Evolutionary conservation across 495 filamentous ascomycete species (phyloP), one percentile per base, ranked within the genome.

Genomic region (Penicillium dipodomyicola): DNA sequence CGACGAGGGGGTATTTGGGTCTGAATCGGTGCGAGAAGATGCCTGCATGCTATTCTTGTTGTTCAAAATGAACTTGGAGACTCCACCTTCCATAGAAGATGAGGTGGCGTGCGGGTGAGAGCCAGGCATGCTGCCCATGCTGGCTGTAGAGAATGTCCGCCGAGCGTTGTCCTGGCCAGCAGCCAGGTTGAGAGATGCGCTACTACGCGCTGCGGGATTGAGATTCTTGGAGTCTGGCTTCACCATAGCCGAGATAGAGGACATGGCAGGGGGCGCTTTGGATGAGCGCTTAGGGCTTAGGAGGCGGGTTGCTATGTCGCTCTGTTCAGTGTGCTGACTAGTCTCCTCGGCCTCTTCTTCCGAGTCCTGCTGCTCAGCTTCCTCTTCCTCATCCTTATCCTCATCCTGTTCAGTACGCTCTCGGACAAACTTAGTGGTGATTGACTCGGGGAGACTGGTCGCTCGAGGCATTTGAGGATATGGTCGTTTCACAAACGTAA

Each of bases 211-310:
- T 23, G 72, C 46, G 1, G 69, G 54, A 52, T 73, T 70, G 1
- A 67, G 54, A 52, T 72, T 69, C 19, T 69, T 59, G 33, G 56
- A 59, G 15, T 71, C 61, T 5, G 75, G 71, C 23, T 72, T 74
- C 6, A 67, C 76, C 51, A 74, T 74, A 29, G 73, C 76, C n/a
- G 75, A 79, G 14, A 79, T 74, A 7, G 76, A 77, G 33, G 76
- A 77, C 76, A 79, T 79, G 41, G 76, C 73, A 25, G 76, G 76
- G 7, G 74, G 76, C 8, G 76, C 76, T 63, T 71, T 79, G 49
- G 76, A 72, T 5, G 73, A 72, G 52, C 68, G 70, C 7, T 74
- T 73, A 14, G 71, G 73, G 37, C 67, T 75, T 27, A 79, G 52
- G 6, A 79, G 61, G 23, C 75, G 76, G 49, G 60, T 68, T 40